Evolutionary conservation across 768 basidiomycete genomes (phyloP), one percentile per base, ranked within the genome.

Genomic region (Kwoniella mangroviensis): DNA sequence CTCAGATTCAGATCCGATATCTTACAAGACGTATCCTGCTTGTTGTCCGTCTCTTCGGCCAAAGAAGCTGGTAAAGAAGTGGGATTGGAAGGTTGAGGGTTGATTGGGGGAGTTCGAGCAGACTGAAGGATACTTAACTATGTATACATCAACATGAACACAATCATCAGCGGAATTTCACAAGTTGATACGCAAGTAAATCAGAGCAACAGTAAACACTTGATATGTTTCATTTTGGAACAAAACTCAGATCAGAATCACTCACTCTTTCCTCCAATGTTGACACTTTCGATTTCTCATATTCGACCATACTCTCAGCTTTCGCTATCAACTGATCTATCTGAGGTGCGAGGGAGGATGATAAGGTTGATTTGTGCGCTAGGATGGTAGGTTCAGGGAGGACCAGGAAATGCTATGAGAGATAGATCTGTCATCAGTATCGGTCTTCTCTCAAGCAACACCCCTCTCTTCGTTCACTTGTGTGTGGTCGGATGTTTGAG

Each of bases 311-410:
- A 7, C 45, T 41, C 52, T 81, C 81, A 4, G 80, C 80, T 56
- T 71, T 65, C 1, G 69, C 57, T 26, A 83, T 80, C 9, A 83
- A 70, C 10, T 67, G 57, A n/a, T 83, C 79, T 63, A 83, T 81
- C 62, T 83, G 79, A 7, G 82, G 82, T 1, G 73, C 75, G 22
- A 83, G 75, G 1, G 75, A 72, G 26, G 70, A 56, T 1, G 79
- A 72, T 15, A 83, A 70, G 7, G 78, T 73, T 2, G 73, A 64
- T 73, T 79, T 79, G 61, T 83, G 79, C 19, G 78, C 64, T 64
- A 62, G 53, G 58, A 83, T 74, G 4, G 79, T 73, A 7, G 82
- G 80, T 61, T 74, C 67, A 41, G 82, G 82, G 1, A 83, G 72
- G 51, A 83, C 69, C 4, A 83, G 77, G 75, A 68, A 83, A 40